Conservation (phyloP, 805 yeast genomes). For the Candida ovalis region DNA sequence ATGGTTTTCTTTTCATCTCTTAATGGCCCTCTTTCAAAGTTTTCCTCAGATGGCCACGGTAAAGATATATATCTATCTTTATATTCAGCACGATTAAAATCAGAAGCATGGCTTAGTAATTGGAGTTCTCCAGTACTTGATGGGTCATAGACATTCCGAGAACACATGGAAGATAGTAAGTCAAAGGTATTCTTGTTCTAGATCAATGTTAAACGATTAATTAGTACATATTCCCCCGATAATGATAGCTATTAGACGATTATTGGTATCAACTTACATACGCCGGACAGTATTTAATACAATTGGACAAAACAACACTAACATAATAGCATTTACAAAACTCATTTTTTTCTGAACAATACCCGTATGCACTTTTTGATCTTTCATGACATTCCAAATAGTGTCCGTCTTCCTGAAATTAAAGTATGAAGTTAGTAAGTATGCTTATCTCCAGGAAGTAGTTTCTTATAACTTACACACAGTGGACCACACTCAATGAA, state of each 20-base stretch:
- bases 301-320: constrained; percentile 20
- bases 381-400: constrained; percentile 25
- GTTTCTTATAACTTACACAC: constrained; percentile 16
- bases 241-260: neutral
- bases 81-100: constrained; percentile 7
- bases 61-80: constrained; percentile 3
- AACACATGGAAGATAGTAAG: constrained; percentile 17
- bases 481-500: constrained; percentile 22
- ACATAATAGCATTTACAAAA: constrained; percentile 28
- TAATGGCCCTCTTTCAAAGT: constrained; percentile 20
- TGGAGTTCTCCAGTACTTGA: constrained; percentile 8
- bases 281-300: constrained; percentile 24
- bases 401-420: constrained; percentile 19
- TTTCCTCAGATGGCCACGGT: constrained; percentile 19
- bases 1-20: neutral
- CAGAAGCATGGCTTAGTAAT: neutral
- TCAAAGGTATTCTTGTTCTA: constrained; percentile 22
- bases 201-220: neutral
- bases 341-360: constrained; percentile 17
- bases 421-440: neutral
- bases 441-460: neutral
- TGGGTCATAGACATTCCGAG: constrained; percentile 15
- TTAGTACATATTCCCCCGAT: neutral
- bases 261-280: constrained; percentile 11
- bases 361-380: constrained; percentile 14